These are phyloP conservation scores for Calocybe gambosa DNA, from an alignment of 1,284 basidiomycete species.

Conservation along the genomic window DNA sequence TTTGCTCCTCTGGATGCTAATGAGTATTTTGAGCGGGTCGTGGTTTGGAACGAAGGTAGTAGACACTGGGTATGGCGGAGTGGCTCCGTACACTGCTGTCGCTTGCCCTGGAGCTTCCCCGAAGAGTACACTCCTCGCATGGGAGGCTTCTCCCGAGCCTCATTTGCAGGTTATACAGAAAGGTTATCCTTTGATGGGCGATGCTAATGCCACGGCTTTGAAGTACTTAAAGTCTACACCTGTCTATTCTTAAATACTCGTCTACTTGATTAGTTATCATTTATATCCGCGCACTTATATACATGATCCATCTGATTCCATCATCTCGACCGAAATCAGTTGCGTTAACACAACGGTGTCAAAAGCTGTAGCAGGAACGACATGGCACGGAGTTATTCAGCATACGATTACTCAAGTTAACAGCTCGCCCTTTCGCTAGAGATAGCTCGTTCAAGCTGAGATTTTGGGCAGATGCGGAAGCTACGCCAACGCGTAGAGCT, in stretches of 20 bases:
- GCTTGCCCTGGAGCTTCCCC: conserved; percentile 11
- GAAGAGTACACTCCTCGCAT: conserved; percentile 11
- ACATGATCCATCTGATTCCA: no score
- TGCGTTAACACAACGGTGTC: no score
- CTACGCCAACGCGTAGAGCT: no score
- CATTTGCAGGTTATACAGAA: conserved; percentile 12
- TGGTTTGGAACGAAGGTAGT: conserved; percentile 8
- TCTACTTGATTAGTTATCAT: no score
- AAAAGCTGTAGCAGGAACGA: no score
- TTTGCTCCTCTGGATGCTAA: conserved; percentile 10
- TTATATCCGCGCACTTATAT: no score
- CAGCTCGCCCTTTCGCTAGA: no score
- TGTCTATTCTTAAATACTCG: background rate
- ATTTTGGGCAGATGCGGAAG: no score
- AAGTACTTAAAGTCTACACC: conserved; percentile 9
- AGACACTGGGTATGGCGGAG: conserved; percentile 10
- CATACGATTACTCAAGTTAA: no score
- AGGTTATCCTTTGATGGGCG: conserved; percentile 10
- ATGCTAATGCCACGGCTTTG: conserved; percentile 10
- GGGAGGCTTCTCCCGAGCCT: conserved; percentile 10
- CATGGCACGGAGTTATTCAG: no score
- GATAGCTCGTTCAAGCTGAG: no score
- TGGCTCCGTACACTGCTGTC: conserved; percentile 8
- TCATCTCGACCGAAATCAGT: no score
- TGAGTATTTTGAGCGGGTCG: conserved; percentile 7